A percentile compares a stretch with the other conserved stretches of the same genome.
Evolutionary conservation across 2,329 filamentous ascomycete genomes (phyloP).

Genomic region (Ceratocystis destructans): DNA sequence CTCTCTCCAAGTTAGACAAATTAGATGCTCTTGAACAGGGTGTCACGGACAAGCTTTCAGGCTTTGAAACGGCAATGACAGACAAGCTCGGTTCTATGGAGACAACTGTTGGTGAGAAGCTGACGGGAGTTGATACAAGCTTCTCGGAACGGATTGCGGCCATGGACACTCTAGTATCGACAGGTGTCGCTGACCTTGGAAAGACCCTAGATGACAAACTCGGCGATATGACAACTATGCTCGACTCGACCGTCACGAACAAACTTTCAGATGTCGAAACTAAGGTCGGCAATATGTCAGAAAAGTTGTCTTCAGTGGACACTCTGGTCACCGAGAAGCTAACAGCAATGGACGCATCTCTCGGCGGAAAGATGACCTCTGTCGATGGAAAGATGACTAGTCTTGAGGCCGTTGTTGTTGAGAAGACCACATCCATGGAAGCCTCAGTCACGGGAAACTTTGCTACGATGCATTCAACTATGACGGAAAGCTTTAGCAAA

Average conservation of each 20-base stretch:
- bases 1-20: constrained; percentile 11
- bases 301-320: neutral
- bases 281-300: constrained; percentile 4
- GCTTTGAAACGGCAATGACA: constrained; percentile 6
- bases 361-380: constrained; percentile 11
- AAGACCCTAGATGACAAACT: constrained; percentile 14
- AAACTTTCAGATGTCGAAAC: constrained; percentile 6
- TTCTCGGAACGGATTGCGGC: constrained; percentile 11
- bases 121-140: constrained; percentile 10
- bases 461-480: constrained; percentile 17
- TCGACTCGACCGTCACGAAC: neutral
- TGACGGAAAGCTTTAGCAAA: constrained; percentile 16
- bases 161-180: constrained; percentile 7
- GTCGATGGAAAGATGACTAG: constrained; percentile 16
- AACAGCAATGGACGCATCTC: neutral
- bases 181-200: constrained; percentile 8
- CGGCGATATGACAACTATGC: constrained; percentile 9
- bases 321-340: constrained; percentile 9
- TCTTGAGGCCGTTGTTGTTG: constrained; percentile 13
- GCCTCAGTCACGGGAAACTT: constrained; percentile 17
- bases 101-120: constrained; percentile 13
- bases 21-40: constrained; percentile 13
- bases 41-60: constrained; percentile 15
- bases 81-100: constrained; percentile 5
- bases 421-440: constrained; percentile 14